Base-by-base conservation (phyloP, 1,139 yeast genomes). In the Geotrichum reessii region DNA sequence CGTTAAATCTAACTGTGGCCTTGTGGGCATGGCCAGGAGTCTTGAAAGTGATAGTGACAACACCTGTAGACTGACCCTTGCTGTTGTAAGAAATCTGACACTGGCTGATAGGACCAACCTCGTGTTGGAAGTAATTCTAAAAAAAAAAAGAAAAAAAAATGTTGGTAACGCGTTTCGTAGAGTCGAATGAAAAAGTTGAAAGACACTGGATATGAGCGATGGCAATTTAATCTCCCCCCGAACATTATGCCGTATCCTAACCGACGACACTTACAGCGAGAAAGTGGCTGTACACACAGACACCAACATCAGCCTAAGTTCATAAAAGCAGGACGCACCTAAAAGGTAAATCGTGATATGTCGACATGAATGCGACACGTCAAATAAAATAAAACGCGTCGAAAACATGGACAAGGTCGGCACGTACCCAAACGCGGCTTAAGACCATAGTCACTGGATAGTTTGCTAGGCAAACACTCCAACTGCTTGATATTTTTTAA, bases 21-120 rank as follows among this genome's bases (percentile, higher is more conserved):
- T 75, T 78, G 63, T 78, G 75, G 56, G 99, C 98, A 71, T 81
- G 79, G 63, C 85, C 84, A 61, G 82, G 75, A 61, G 79, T 77
- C 71, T 78, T 83, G 80, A 93, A 93, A 62, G 86, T 79, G 67
- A 93, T 82, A 62, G 95, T 90, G 62, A 96, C 97, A 76, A 84
- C 83, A 74, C 99, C 99, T 66, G 87, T 87, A 65, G 96, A 90
- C 74, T 84, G 85, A 57, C 99, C 99, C 71, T 81, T 85, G 74
- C 87, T 90, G 72, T 89, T 90, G 80, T 88, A 93, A 65, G 86
- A 81, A 69, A 92, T 81, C 59, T 83, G 79, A 70, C 89, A 85
- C 64, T 80, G 79, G 65, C 78, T 78, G 66, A 93, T 90, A 65
- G 92, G 90, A 67, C 99, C 99, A 67, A 93, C 83, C 76, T 88